A percentile compares a stretch with the other conserved stretches of the same genome.
phyloP scores from a whole-genome alignment of 371 early-diverging fungal species.

The Chytridiales sp. region DNA sequence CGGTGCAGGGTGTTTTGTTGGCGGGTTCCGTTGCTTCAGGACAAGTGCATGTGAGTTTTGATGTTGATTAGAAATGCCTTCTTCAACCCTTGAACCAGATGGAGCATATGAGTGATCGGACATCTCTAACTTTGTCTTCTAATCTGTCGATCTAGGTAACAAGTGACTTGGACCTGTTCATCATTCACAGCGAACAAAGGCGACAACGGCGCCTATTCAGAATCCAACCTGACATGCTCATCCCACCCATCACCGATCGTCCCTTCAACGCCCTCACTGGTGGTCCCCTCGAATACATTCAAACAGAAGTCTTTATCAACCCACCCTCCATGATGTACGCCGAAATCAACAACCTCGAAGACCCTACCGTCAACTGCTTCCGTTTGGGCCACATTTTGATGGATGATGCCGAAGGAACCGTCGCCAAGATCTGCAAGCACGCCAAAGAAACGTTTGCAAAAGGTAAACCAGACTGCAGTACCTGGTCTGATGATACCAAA shows the following conservation, averaged over 20 bases:
- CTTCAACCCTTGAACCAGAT: background rate
- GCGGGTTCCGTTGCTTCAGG: conserved; percentile 24
- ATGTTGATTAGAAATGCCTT: background rate
- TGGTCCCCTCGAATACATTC: background rate
- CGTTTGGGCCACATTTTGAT: conserved; percentile 26
- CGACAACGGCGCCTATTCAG: conserved; percentile 30
- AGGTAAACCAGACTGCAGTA: conserved; percentile 16
- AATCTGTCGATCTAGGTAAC: conserved; percentile 8
- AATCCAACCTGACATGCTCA: background rate
- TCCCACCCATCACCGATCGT: background rate
- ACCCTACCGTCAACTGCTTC: conserved; percentile 26
- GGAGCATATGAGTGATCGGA: background rate
- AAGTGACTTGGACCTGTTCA: conserved; percentile 27
- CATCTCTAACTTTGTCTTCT: background rate
- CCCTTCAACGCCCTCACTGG: background rate
- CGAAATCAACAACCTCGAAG: conserved; percentile 19
- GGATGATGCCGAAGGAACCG: conserved; percentile 11
- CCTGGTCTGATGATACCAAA: conserved; percentile 11
- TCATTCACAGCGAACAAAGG: conserved; percentile 5
- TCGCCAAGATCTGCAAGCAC: background rate
- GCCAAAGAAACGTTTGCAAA: conserved; percentile 7
- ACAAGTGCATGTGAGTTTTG: conserved; percentile 13
- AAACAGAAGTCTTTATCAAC: conserved; percentile 31
- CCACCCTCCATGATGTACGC: conserved; percentile 16
- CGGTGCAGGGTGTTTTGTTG: conserved; percentile 13